Percentiles rank a stretch among this genome's conserved stretches.
phyloP scores from a whole-genome alignment of 306 rosid species.

The Lablab purpureus region DNA sequence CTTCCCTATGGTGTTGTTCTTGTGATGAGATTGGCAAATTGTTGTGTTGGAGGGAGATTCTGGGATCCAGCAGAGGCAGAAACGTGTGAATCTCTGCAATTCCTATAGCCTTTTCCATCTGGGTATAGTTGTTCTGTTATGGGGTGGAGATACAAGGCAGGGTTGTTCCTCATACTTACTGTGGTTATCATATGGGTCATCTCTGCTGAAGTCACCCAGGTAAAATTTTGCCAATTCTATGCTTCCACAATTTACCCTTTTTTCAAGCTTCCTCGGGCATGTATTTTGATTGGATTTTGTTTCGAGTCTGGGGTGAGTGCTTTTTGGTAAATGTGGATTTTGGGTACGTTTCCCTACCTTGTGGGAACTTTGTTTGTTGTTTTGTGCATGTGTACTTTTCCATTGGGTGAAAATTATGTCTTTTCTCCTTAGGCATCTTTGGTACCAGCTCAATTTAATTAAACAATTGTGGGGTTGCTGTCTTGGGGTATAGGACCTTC shows the following conservation, averaged over 20 bases:
- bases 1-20: slow-evolving; percentile 45
- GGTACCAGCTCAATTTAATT: not conserved
- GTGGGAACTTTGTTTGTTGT: not conserved
- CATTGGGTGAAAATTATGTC: not conserved
- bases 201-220: slow-evolving; percentile 99
- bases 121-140: slow-evolving; percentile 53
- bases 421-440: not conserved
- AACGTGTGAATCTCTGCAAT: slow-evolving; percentile 50
- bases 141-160: slow-evolving; percentile 90
- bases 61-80: slow-evolving; percentile 48
- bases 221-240: slow-evolving; percentile 33
- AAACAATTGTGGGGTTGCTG: slow-evolving; percentile 21
- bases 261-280: not conserved
- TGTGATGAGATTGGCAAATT: slow-evolving; percentile 35
- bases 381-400: not conserved
- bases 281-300: slow-evolving; percentile 7
- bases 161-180: slow-evolving; percentile 78
- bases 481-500: not conserved
- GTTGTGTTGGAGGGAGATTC: slow-evolving; percentile 38
- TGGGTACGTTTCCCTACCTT: not conserved
- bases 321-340: slow-evolving; percentile 17
- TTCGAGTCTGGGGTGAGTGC: not conserved
- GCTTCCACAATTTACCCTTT: not conserved
- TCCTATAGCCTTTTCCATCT: slow-evolving; percentile 39
- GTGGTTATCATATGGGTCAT: slow-evolving; percentile 94